A percentile compares a stretch with the other conserved stretches of the same genome.
phyloP scores from a whole-genome alignment of 345 rosid genomes.

The Stellera chamaejasme region DNA sequence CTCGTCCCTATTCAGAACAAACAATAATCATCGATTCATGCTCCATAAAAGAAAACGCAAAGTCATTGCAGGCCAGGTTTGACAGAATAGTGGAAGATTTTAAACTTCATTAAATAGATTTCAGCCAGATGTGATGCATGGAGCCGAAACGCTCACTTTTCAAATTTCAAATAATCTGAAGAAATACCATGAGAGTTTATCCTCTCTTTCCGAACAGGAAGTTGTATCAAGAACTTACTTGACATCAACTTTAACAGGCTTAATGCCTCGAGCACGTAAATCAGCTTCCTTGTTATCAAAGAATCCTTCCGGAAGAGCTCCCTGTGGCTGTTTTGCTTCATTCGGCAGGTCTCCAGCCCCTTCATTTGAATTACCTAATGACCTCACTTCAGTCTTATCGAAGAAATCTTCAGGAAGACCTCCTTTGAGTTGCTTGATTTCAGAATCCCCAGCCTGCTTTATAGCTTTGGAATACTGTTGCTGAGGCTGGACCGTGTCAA shows the following conservation, averaged over 20 bases:
- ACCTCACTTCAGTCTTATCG: slow-evolving; percentile 54
- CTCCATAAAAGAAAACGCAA: no score
- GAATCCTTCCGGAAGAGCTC: slow-evolving; percentile 87
- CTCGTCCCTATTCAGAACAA: slow-evolving; percentile 52
- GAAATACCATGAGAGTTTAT: no score
- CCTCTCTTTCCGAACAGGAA: no score
- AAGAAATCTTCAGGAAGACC: slow-evolving; percentile 84
- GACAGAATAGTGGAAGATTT: no score
- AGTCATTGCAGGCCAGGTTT: no score
- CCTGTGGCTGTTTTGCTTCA: slow-evolving; percentile 44
- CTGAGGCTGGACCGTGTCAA: slow-evolving; percentile 19
- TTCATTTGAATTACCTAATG: slow-evolving; percentile 50
- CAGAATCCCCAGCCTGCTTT: slow-evolving; percentile 20
- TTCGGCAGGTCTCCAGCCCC: slow-evolving; percentile 26
- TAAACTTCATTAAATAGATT: no score
- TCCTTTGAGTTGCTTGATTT: slow-evolving; percentile 37
- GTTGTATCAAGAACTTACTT: slow-evolving; percentile 46
- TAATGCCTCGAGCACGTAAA: slow-evolving; percentile 89
- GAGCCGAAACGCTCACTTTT: no score
- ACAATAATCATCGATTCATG: not conserved
- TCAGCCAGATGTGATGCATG: no score
- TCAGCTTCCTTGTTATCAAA: slow-evolving; percentile 96
- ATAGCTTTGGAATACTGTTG: slow-evolving; percentile 16
- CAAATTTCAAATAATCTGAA: no score
- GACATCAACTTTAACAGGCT: slow-evolving; percentile 76